phyloP scores from a whole-genome alignment of 1,284 basidiomycete species.

The Ustilago lituana region DNA sequence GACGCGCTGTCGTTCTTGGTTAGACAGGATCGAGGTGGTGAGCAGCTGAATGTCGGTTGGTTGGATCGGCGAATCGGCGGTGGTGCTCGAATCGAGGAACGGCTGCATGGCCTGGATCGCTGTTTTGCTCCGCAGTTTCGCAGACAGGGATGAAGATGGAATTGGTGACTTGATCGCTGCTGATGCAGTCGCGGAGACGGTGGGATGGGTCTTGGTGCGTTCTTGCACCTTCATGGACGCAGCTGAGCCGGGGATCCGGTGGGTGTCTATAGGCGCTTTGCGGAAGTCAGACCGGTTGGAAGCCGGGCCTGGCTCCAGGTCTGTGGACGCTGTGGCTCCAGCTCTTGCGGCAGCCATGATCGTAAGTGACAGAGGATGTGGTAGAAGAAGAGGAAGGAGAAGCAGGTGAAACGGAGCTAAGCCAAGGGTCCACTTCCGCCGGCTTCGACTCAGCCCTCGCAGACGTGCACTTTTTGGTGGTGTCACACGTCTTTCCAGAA shows the following conservation, averaged over 20 bases:
- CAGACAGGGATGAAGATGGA: background rate
- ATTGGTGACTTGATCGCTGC: background rate
- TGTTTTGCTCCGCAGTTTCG: background rate
- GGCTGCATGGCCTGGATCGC: slow-evolving; percentile 34
- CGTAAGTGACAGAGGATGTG: background rate
- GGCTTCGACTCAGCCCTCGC: slow-evolving; percentile 1
- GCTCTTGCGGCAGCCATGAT: slow-evolving; percentile 4
- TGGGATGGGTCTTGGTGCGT: background rate
- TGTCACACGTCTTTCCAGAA: background rate
- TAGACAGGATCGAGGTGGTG: slow-evolving; percentile 38
- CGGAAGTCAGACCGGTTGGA: slow-evolving; percentile 5
- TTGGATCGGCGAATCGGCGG: slow-evolving; percentile 23
- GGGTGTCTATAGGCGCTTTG: slow-evolving; percentile 20
- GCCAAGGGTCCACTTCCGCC: no score
- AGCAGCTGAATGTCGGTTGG: slow-evolving; percentile 51
- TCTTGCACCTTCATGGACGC: slow-evolving; percentile 41
- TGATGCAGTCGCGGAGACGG: background rate
- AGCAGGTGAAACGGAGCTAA: no score
- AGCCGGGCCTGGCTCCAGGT: no score
- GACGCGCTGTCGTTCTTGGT: slow-evolving; percentile 31
- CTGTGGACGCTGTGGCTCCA: no score
- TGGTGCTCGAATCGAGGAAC: slow-evolving; percentile 30
- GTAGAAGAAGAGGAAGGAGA: background rate
- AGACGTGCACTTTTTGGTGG: slow-evolving; percentile 1
- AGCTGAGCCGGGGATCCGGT: slow-evolving; percentile 38